Conservation (phyloP, 2,329 filamentous ascomycete genomes). For the Alternaria sp. region DNA sequence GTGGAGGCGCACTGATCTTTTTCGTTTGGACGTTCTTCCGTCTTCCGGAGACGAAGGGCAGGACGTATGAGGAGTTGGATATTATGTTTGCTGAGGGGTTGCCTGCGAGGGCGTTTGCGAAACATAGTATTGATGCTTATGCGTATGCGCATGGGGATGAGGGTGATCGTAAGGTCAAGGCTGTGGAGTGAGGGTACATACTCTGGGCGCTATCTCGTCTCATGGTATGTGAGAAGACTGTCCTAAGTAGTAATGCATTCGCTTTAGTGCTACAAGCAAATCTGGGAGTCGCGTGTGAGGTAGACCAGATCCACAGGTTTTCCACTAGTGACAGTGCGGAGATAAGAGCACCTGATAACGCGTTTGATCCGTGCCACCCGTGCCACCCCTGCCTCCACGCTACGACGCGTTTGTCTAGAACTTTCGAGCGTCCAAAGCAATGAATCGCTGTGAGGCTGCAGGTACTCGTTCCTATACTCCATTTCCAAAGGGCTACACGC, state of each 20-base stretch:
- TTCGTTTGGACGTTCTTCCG: conserved; percentile 76
- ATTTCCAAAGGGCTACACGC: too few relatives aligned
- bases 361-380: background rate
- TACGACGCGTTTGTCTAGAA: background rate
- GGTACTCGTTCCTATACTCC: too few relatives aligned
- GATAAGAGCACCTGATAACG: background rate
- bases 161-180: background rate
- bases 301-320: too few relatives aligned
- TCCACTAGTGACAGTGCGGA: background rate
- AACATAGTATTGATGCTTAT: conserved; percentile 10
- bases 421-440: background rate
- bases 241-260: background rate
- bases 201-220: background rate
- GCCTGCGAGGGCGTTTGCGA: conserved; percentile 21
- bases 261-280: background rate
- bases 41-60: conserved; percentile 76
- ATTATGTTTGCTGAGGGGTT: conserved; percentile 70
- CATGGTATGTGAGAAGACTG: background rate
- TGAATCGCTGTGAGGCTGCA: background rate
- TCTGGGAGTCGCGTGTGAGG: background rate
- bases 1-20: conserved; percentile 76
- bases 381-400: background rate
- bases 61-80: conserved; percentile 83
- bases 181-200: background rate
- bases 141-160: conserved; percentile 24